phyloP scores from a whole-genome alignment of 768 basidiomycete genomes.

The Coprinopsis sp. region DNA sequence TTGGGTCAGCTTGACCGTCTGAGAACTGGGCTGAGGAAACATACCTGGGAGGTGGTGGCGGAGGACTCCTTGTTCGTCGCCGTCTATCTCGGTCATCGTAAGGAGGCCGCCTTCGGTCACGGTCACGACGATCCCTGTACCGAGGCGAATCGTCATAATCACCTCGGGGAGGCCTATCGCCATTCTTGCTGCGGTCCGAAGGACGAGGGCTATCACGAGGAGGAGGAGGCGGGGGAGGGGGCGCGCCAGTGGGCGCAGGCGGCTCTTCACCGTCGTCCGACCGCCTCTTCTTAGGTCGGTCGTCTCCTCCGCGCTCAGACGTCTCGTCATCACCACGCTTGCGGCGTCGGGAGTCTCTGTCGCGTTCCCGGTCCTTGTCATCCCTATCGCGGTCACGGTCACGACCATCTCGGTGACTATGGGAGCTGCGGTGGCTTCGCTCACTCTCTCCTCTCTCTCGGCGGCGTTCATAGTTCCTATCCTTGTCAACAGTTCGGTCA shows the following conservation, averaged over 20 bases:
- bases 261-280: constrained; percentile 50
- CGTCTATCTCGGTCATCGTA: constrained; percentile 38
- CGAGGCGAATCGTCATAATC: constrained; percentile 57
- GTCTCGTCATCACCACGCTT: constrained; percentile 36
- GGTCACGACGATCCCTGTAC: constrained; percentile 31
- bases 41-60: constrained; percentile 44
- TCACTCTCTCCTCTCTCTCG: constrained; percentile 44
- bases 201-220: constrained; percentile 50
- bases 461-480: constrained; percentile 34
- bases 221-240: constrained; percentile 35
- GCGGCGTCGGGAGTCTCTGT: too few relatives aligned
- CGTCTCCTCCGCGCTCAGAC: constrained; percentile 38
- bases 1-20: background rate
- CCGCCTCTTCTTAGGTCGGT: constrained; percentile 60
- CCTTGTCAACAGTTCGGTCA: constrained; percentile 37
- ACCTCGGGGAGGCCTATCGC: constrained; percentile 43
- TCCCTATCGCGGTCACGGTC: constrained; percentile 50
- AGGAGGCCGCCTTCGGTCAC: constrained; percentile 32
- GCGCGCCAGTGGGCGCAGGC: constrained; percentile 31
- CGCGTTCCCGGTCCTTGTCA: constrained; percentile 53
- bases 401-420: constrained; percentile 48
- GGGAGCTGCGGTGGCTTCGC: constrained; percentile 41
- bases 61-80: constrained; percentile 34
- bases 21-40: constrained; percentile 14
- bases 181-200: constrained; percentile 51